These are phyloP conservation scores for Citrus glauca DNA, from an alignment of 345 rosid species.

Conservation along the genomic window DNA sequence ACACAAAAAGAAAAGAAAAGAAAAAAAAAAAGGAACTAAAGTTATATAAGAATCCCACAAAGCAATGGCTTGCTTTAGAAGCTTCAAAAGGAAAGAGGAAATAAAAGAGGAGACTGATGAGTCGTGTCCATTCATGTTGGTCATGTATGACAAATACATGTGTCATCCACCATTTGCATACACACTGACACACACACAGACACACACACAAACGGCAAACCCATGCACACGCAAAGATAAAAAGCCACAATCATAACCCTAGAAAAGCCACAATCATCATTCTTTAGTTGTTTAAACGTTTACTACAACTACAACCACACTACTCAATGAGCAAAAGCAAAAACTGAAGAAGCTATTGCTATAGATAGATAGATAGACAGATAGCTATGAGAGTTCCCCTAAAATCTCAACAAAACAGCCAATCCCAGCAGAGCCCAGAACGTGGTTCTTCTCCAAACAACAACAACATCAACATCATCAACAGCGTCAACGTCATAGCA, in stretches of 20 bases:
- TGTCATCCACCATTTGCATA: conserved; percentile 10
- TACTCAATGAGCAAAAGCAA: background rate
- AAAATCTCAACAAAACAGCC: conserved; percentile 39
- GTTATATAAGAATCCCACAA: conserved; percentile 28
- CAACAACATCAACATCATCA: background rate
- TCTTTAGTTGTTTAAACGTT: background rate
- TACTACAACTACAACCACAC: background rate
- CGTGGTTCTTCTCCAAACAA: conserved; percentile 19
- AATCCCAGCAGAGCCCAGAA: conserved; percentile 14
- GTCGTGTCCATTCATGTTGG: conserved; percentile 23
- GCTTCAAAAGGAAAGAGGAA: conserved; percentile 23
- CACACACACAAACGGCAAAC: too few species aligned
- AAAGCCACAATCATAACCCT: conserved; percentile 48
- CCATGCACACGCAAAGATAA: conserved; percentile 56
- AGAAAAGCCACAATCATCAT: conserved; percentile 38
- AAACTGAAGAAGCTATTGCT: too few species aligned
- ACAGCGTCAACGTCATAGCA: background rate
- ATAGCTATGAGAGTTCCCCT: conserved; percentile 65
- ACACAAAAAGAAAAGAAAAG: too few species aligned
- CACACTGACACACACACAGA: background rate
- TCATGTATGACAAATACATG: conserved; percentile 4
- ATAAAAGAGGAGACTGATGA: conserved; percentile 8
- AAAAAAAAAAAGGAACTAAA: background rate
- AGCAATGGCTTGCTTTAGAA: conserved; percentile 32
- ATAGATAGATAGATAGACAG: too few species aligned